Evolutionary conservation across 768 basidiomycete species (phyloP), one percentile per base, ranked within the genome.

Genomic region (Leccinum imitatum): DNA sequence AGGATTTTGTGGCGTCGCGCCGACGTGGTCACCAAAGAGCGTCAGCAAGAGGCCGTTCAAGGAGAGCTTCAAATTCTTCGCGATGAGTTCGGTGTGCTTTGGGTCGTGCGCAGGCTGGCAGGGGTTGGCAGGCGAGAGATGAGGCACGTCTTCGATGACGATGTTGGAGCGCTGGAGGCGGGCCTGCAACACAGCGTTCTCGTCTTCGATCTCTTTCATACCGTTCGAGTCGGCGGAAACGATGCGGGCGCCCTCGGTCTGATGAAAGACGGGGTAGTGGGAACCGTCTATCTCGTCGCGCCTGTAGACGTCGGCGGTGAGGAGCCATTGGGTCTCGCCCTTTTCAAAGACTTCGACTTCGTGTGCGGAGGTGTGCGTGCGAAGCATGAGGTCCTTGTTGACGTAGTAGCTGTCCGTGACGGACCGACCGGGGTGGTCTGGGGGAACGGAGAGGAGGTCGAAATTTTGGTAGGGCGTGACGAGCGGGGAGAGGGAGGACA

Each of bases 241-340:
- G 57, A 98, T 86, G 33, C 86, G 78, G 13, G 95, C 93, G 31
- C 96, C 97, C 71, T 99, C 97, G 77, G 97, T 93, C 76, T 99
- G 97, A 75, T 99, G 97, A 71, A 99, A 99, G 39, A 97, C 92
- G 6, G 97, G 97, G 73, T 98, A 97, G 71, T 99, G 97, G 9
- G 90, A 91, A 13, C 85, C 83, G 77, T 99, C 97, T 62, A 99
- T 98, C 76, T 98, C 97, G 82, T 99, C 97, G 67, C 97, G 86
- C 53, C 97, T 79, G 75, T 98, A 99, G 55, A 99, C 97, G 77
- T 99, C 97, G 31, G 97, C 95, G 9, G 94, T 91, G 23, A 98
- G 80, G 33, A 99, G 80, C 92, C 95, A 99, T 56, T 82, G 82
- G 21, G 89, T 86, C 63, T 88, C 79, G 6, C 92, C 92, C 48